phyloP scores from a whole-genome alignment of 1,139 yeast species.

The Taiozyma onychis region DNA sequence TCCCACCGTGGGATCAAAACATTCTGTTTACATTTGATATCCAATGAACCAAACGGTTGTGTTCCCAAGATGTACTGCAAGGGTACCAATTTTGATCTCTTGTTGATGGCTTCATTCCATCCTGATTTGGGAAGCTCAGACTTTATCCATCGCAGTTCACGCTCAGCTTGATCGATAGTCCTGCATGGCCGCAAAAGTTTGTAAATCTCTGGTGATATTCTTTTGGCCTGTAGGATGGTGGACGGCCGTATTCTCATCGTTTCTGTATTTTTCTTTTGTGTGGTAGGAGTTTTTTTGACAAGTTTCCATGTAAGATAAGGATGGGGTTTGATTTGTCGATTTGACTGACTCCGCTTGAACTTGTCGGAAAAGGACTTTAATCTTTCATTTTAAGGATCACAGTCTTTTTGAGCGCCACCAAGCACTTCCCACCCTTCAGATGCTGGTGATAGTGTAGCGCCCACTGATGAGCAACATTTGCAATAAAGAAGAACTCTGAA shows the following conservation, averaged over 20 bases:
- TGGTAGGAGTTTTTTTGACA: too few relatives aligned
- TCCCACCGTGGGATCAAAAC: constrained; percentile 94
- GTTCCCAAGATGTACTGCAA: constrained; percentile 77
- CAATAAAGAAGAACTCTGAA: too few relatives aligned
- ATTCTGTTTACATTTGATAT: constrained; percentile 50
- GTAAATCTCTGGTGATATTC: constrained; percentile 8
- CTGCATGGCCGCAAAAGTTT: constrained; percentile 29
- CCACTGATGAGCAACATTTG: too few relatives aligned
- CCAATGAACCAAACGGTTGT: constrained; percentile 80
- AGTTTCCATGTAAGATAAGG: too few relatives aligned
- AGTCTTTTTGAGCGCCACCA: too few relatives aligned
- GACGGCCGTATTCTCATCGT: constrained; percentile 1
- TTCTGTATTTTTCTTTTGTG: too few relatives aligned
- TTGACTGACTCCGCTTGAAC: too few relatives aligned
- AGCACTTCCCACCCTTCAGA: too few relatives aligned
- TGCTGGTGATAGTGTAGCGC: too few relatives aligned
- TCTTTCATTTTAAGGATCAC: too few relatives aligned
- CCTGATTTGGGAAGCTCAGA: constrained; percentile 28
- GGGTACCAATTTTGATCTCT: constrained; percentile 51
- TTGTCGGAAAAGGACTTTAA: too few relatives aligned
- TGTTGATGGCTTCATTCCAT: constrained; percentile 29
- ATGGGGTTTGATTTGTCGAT: too few relatives aligned
- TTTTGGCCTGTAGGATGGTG: constrained; percentile 7
- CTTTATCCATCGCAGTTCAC: constrained; percentile 48
- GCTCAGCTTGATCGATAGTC: constrained; percentile 29